Percentiles rank a stretch among this genome's conserved stretches.
phyloP scores from a whole-genome alignment of 2,329 filamentous ascomycete genomes.

The Pseudogymnoascus sp. region DNA sequence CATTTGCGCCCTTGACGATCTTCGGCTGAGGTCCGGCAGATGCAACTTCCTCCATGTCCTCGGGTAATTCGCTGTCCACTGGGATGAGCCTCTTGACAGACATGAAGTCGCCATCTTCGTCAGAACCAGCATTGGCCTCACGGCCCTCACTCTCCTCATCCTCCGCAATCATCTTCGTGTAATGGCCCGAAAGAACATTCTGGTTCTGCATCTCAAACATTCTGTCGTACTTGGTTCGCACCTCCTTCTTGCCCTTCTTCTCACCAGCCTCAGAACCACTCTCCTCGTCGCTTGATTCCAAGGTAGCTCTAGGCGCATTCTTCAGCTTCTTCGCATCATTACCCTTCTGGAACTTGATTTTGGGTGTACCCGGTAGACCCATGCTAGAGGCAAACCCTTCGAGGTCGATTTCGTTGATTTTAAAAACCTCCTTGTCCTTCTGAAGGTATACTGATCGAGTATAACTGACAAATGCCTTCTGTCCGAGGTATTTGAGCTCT shows the following conservation, averaged over 20 bases:
- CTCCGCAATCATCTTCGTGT: conserved; percentile 71
- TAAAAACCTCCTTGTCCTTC: conserved; percentile 85
- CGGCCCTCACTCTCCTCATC: conserved; percentile 39
- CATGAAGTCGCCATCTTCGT: conserved; percentile 75
- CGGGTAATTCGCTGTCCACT: conserved; percentile 49
- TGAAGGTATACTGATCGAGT: conserved; percentile 77
- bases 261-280: conserved; percentile 45
- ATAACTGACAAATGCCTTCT: conserved; percentile 93
- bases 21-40: conserved; percentile 39
- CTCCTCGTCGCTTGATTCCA: conserved; percentile 50
- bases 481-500: conserved; percentile 86
- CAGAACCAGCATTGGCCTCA: conserved; percentile 38
- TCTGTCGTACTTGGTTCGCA: conserved; percentile 89
- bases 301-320: conserved; percentile 64
- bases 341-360: conserved; percentile 87
- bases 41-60: conserved; percentile 33
- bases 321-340: conserved; percentile 80
- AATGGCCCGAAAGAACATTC: conserved; percentile 89
- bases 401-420: conserved; percentile 71
- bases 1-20: conserved; percentile 57
- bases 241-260: conserved; percentile 52
- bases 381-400: conserved; percentile 80
- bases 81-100: conserved; percentile 81
- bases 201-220: conserved; percentile 98
- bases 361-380: conserved; percentile 81